Percentiles rank a stretch among this genome's conserved stretches.
phyloP scores from a whole-genome alignment of 1,139 yeast genomes.

The Kodamaea anthophila region DNA sequence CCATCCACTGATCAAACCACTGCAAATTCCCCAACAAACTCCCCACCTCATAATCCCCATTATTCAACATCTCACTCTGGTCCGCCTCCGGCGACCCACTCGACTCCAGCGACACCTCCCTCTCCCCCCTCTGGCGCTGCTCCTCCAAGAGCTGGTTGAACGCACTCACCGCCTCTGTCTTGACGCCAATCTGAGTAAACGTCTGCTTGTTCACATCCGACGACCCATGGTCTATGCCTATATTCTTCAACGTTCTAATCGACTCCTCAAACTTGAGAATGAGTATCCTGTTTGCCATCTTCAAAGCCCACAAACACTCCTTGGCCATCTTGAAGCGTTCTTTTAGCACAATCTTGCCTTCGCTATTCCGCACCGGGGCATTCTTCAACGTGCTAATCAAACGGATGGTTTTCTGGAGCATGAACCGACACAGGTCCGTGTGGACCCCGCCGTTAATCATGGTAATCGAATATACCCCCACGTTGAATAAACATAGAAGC shows the following conservation, averaged over 20 bases:
- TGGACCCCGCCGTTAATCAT: conserved; percentile 40
- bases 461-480: conserved; percentile 41
- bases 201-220: conserved; percentile 44
- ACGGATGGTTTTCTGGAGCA: conserved; percentile 22
- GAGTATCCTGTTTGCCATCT: conserved; percentile 49
- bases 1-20: conserved; percentile 55
- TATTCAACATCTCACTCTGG: conserved; percentile 6
- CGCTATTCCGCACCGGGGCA: conserved; percentile 27
- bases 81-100: conserved; percentile 1
- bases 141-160: conserved; percentile 18
- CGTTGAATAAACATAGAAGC: conserved; percentile 40
- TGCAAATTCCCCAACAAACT: conserved; percentile 40
- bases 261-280: conserved; percentile 42
- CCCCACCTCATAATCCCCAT: conserved; percentile 12
- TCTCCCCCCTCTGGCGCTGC: conserved; percentile 15
- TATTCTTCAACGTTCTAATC: conserved; percentile 25
- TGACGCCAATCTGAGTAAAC: conserved; percentile 41
- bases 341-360: conserved; percentile 29
- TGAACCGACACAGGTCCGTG: conserved; percentile 18
- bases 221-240: conserved; percentile 57
- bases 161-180: conserved; percentile 12
- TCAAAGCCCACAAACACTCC: conserved; percentile 61
- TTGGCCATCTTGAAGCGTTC: conserved; percentile 53
- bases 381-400: conserved; percentile 23
- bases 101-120: conserved; percentile 2